phyloP scores from a whole-genome alignment of 208 protist species.

The Tritrichomonas musculus region DNA sequence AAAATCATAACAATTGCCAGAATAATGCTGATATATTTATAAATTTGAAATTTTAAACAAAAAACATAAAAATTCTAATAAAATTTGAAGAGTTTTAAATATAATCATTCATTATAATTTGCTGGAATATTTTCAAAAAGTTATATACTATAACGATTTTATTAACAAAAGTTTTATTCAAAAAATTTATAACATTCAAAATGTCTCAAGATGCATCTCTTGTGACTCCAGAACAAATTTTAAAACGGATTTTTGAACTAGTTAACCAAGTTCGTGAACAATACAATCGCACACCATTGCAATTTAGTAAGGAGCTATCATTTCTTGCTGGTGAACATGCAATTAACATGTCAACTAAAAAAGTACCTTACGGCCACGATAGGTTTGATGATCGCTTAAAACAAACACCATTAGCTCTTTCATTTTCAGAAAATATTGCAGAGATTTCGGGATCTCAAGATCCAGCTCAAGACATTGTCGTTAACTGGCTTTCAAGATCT shows the following conservation, averaged over 20 bases:
- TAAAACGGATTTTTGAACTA: not conserved
- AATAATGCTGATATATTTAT: no score
- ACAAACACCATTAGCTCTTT: not conserved
- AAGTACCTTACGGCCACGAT: not conserved
- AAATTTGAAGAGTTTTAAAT: no score
- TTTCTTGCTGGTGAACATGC: conserved; percentile 5
- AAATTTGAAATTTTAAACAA: no score
- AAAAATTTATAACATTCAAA: no score
- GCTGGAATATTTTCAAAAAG: no score
- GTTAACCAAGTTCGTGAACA: not conserved
- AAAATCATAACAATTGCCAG: no score
- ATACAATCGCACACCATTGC: not conserved
- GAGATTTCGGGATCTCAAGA: not conserved
- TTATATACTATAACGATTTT: no score
- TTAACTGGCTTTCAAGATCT: not conserved
- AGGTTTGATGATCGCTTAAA: not conserved
- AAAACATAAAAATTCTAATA: no score
- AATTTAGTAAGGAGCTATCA: not conserved
- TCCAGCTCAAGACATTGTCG: not conserved
- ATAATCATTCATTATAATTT: no score
- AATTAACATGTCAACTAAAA: not conserved
- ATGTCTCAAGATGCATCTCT: no score
- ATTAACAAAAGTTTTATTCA: no score
- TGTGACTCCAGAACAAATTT: not conserved
- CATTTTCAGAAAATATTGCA: not conserved